phyloP scores from a whole-genome alignment of 2,329 filamentous ascomycete genomes.

The Botrytis galanthina region DNA sequence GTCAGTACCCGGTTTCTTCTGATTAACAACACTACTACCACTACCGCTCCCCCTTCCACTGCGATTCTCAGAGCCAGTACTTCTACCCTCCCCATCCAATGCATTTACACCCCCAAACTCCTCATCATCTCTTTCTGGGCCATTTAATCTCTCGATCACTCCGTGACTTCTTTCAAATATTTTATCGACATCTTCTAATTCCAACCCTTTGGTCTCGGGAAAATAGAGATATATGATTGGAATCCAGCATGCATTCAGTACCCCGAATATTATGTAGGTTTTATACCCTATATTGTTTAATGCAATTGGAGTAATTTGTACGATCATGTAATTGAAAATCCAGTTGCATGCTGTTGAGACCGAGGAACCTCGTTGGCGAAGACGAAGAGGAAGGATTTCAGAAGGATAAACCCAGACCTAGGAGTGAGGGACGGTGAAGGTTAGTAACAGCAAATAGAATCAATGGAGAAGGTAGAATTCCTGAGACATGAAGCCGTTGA shows the following conservation, averaged over 20 bases:
- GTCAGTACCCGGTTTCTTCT: too few relatives aligned
- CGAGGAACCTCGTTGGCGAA: conserved; percentile 60
- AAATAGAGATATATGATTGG: conserved; percentile 62
- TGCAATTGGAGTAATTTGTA: conserved; percentile 38
- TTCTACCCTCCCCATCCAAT: not conserved
- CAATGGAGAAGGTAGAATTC: not conserved
- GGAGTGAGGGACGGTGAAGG: not conserved
- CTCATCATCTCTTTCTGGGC: not conserved
- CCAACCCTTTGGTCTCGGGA: conserved; percentile 62
- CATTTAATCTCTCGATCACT: too few relatives aligned
- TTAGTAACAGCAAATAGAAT: not conserved
- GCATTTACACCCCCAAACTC: not conserved
- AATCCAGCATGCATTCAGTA: conserved; percentile 37
- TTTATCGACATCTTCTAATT: conserved; percentile 59
- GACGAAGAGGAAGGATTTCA: conserved; percentile 56
- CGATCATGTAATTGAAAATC: conserved; percentile 56
- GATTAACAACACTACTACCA: not conserved
- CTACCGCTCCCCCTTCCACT: not conserved
- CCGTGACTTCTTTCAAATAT: not conserved
- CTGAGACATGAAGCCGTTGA: not conserved
- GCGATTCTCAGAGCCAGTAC: not conserved
- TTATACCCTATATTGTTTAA: conserved; percentile 46
- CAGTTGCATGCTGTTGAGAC: conserved; percentile 53
- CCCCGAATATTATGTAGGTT: conserved; percentile 41
- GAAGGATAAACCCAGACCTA: conserved; percentile 55